Evolutionary conservation across 805 yeast species (phyloP).

Genomic region (Sugiyamaella smithiae): DNA sequence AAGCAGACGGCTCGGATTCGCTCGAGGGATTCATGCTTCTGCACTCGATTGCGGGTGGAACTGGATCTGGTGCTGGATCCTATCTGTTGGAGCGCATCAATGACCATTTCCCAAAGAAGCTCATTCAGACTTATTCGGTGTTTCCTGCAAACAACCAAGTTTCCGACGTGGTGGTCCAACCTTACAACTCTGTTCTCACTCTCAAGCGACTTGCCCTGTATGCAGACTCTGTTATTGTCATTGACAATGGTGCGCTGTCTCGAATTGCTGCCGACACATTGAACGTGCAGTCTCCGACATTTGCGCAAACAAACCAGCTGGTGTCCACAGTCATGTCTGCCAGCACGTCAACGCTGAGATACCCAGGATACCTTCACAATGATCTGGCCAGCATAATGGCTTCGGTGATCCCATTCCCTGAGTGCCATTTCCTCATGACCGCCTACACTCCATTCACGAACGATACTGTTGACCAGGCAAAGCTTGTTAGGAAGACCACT

Average conservation of each 20-base stretch:
- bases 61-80: constrained; percentile 96
- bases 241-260: constrained; percentile 83
- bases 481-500: constrained; percentile 63
- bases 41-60: constrained; percentile 98
- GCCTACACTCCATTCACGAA: constrained; percentile 72
- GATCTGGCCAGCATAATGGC: constrained; percentile 79
- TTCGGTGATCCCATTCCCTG: constrained; percentile 81
- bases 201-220: constrained; percentile 75
- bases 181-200: constrained; percentile 85
- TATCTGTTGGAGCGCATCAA: constrained; percentile 69
- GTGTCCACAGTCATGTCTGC: constrained; percentile 83
- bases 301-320: constrained; percentile 76
- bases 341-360: constrained; percentile 81
- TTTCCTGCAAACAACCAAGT: constrained; percentile 78
- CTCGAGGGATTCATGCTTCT: constrained; percentile 85
- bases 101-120: constrained; percentile 79
- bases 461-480: constrained; percentile 59
- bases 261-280: constrained; percentile 65
- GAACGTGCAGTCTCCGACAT: constrained; percentile 58
- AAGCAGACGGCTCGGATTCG: constrained; percentile 85
- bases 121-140: constrained; percentile 80
- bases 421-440: constrained; percentile 69
- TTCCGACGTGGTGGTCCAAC: constrained; percentile 97
- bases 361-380: constrained; percentile 88
- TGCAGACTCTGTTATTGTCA: constrained; percentile 84